Evolutionary conservation across 345 rosid genomes (phyloP), one percentile per base, ranked within the genome.

Genomic region (Erodium maritimum): DNA sequence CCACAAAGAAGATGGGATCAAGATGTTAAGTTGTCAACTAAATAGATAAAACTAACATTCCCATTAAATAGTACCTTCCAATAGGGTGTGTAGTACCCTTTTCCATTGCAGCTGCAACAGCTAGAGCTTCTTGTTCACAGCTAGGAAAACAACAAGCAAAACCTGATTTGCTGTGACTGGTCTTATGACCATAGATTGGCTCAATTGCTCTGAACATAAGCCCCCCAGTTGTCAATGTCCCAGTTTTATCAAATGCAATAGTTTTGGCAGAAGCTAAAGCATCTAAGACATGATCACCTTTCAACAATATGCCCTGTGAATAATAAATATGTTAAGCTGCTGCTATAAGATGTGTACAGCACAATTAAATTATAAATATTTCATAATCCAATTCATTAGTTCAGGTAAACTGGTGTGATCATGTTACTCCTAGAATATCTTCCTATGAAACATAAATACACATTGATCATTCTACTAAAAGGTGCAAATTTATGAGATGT

Each of bases 31-130:
- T 6, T 12, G 46, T 11, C 46, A 4, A 37, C 10, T 37, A 11
- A 37, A 29, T 29, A 29, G 3, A 29, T 29, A 3, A 3, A 37
- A 37, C 46, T 3, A 25, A 37, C 10, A 57, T 24, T n/a, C n/a
- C n/a, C n/a, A n/a, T n/a, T n/a, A n/a, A 24, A 55, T 55, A 62
- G 65, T 79, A 86, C 96, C 99, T 89, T 79, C 99, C 99, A 68
- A 93, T 93, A 62, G 99, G 99, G 72, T 93, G 99, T 54, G 99
- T 93, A 50, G 99, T 89, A 57, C 99, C 99, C 84, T 86, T 93
- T 73, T 93, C 96, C 99, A 93, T 89, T 6, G 99, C 96, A 74
- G 99, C 88, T 17, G 99, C 99, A 29, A 93, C 95, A 21, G 96
- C 99, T 58, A 93, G 95, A 65, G 99, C 99, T 82, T 93, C 94